Evolutionary conservation across 805 yeast species (phyloP).

Genomic region (Teunomyces tritomae): DNA sequence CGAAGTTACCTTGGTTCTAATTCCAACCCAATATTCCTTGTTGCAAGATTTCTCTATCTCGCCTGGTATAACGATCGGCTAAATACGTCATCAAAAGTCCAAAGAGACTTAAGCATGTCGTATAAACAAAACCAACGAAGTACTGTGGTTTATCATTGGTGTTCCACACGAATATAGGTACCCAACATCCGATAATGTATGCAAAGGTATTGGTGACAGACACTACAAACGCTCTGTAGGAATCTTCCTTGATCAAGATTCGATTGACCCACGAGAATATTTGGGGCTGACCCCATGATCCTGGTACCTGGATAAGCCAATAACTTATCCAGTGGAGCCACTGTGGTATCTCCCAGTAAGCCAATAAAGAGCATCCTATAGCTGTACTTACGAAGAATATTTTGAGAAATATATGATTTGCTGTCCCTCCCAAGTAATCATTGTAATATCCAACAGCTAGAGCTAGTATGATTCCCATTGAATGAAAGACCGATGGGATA

Average conservation of each 20-base stretch:
- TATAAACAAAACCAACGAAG: conserved; percentile 38
- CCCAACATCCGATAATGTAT: conserved; percentile 41
- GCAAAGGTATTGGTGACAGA: conserved; percentile 42
- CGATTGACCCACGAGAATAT: conserved; percentile 23
- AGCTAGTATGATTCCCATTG: conserved; percentile 37
- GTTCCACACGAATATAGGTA: conserved; percentile 42
- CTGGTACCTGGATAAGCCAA: conserved; percentile 16
- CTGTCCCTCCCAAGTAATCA: conserved; percentile 32
- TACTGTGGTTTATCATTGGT: conserved; percentile 36
- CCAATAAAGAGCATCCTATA: conserved; percentile 17
- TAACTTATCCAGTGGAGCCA: conserved; percentile 21
- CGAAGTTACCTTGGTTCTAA: conserved; percentile 43
- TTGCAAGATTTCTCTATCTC: conserved; percentile 14
- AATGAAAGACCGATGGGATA: conserved; percentile 40
- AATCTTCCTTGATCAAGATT: conserved; percentile 21
- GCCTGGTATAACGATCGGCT: conserved; percentile 16
- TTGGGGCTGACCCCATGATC: conserved; percentile 19
- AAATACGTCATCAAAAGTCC: conserved; percentile 29
- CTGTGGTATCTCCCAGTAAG: conserved; percentile 18
- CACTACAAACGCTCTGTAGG: conserved; percentile 35
- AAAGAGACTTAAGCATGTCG: conserved; percentile 27
- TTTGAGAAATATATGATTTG: conserved; percentile 13
- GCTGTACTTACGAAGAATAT: conserved; percentile 12
- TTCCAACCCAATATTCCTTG: background rate
- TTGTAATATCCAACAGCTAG: conserved; percentile 33